Conservation (phyloP, 2,329 filamentous ascomycete species). For the Fusarium verticillioides region DNA sequence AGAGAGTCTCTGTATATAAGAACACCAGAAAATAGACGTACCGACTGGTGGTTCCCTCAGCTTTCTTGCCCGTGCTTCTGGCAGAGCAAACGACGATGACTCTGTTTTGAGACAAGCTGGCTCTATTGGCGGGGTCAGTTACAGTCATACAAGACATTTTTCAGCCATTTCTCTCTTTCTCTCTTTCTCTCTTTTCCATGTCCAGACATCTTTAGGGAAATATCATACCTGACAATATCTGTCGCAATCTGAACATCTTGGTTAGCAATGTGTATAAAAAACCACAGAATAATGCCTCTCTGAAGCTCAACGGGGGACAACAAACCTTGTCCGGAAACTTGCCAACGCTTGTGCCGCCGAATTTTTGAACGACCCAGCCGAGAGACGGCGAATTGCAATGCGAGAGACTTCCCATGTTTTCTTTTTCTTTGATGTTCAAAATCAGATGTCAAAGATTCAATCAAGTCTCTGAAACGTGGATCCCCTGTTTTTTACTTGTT, state of each 20-base stretch:
- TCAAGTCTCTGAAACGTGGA: background rate
- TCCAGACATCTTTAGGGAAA: background rate
- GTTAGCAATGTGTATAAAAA: conserved; percentile 13
- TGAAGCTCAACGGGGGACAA: conserved; percentile 37
- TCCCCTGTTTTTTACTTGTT: background rate
- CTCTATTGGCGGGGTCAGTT: conserved; percentile 45
- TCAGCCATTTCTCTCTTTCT: background rate
- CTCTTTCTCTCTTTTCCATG: background rate
- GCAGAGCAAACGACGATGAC: conserved; percentile 96
- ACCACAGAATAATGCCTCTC: conserved; percentile 8
- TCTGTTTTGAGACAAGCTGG: conserved; percentile 72
- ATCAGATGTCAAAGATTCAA: background rate
- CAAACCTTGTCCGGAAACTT: conserved; percentile 82
- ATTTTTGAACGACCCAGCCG: conserved; percentile 92
- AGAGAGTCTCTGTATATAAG: background rate
- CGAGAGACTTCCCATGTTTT: conserved; percentile 49
- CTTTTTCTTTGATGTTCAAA: background rate
- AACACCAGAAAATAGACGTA: conserved; percentile 58
- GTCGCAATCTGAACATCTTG: conserved; percentile 50
- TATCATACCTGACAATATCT: conserved; percentile 56
- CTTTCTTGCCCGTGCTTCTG: conserved; percentile 92
- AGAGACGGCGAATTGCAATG: conserved; percentile 53
- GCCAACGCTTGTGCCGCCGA: conserved; percentile 93
- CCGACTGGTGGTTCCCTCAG: conserved; percentile 94
- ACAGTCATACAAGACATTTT: conserved; percentile 25